Evolutionary conservation across 768 basidiomycete species (phyloP), one percentile per base, ranked within the genome.

Genomic region (Cyclocybe cylindracea): DNA sequence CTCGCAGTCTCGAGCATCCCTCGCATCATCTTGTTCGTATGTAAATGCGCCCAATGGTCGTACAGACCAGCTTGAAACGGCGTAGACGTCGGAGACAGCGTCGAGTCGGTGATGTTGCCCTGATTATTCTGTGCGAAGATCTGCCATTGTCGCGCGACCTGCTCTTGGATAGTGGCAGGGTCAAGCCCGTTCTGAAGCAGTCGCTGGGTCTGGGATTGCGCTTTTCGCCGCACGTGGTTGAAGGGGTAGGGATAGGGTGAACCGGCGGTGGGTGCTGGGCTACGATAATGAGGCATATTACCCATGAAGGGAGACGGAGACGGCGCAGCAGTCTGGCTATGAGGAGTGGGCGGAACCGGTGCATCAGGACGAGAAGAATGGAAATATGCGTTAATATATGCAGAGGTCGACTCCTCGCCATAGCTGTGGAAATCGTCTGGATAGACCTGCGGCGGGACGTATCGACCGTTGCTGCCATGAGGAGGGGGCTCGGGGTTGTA

Each of bases 171-270:
- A 2, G 72, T 71, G 55, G 71, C 53, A 43, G 74, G 69, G 61
- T 84, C 65, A 32, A 61, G 53, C 36, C 57, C 59, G 18, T 50
- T 68, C 62, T 49, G 71, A 66, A 57, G 68, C 51, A 53, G 51
- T 33, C 65, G 67, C 35, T 68, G 61, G 53, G 71, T 56, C 39
- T 70, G 62, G 37, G 65, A 66, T 1, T 71, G 54, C 40, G 74
- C 63, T 40, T 75, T 77, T 0, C 89, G 80, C 18, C 82, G 82
- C 39, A 91, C 84, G 50, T 90, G 89, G 11, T 79, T 77, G 69
- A 84, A 92, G 0, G 88, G 88, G 64, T 83, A 88, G 0, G 89
- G 90, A 53, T 89, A 91, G 2, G 90, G 90, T 4, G 90, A 91
- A 7, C 89, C 88, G 4, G 73, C 79, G 5, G 79, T 80, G 57